Conservation (phyloP, 441 rosid genomes). For the Arabidopsis hybrid region DNA sequence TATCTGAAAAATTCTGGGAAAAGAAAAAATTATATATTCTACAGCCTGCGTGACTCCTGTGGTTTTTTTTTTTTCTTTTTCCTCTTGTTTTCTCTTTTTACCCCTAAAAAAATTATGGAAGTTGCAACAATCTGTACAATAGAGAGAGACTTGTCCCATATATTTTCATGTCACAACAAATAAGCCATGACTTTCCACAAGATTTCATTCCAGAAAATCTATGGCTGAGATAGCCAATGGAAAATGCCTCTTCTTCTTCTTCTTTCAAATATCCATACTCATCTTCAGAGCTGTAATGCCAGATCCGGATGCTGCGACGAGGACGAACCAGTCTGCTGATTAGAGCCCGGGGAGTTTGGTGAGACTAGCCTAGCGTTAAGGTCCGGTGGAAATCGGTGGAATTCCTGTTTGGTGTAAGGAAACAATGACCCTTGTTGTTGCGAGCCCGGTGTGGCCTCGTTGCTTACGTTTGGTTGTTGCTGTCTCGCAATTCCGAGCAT, state of each 20-base stretch:
- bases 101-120: conserved; percentile 35
- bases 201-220: conserved; percentile 36
- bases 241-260: conserved; percentile 19
- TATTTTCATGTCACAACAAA: conserved; percentile 31
- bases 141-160: conserved; percentile 43
- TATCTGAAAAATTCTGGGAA: conserved; percentile 4
- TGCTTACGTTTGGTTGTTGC: conserved; percentile 44
- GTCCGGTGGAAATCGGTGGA: conserved; percentile 60
- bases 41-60: conserved; percentile 33
- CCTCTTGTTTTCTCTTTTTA: neutral
- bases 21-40: conserved; percentile 35
- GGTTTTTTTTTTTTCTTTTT: conserved; percentile 14
- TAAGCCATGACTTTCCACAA: conserved; percentile 42
- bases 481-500: conserved; percentile 43
- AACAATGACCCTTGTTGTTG: conserved; percentile 50
- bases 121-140: conserved; percentile 43
- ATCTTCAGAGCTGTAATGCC: conserved; percentile 80
- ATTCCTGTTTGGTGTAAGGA: conserved; percentile 48
- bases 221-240: conserved; percentile 41
- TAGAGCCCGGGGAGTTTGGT: conserved; percentile 67
- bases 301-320: conserved; percentile 81
- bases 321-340: conserved; percentile 48
- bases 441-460: conserved; percentile 38
- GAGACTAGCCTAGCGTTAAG: conserved; percentile 63
- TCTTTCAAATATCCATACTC: conserved; percentile 37